These are phyloP conservation scores for Tylopilus sp. DNA, from an alignment of 1,284 basidiomycete genomes.

Conservation along the genomic window DNA sequence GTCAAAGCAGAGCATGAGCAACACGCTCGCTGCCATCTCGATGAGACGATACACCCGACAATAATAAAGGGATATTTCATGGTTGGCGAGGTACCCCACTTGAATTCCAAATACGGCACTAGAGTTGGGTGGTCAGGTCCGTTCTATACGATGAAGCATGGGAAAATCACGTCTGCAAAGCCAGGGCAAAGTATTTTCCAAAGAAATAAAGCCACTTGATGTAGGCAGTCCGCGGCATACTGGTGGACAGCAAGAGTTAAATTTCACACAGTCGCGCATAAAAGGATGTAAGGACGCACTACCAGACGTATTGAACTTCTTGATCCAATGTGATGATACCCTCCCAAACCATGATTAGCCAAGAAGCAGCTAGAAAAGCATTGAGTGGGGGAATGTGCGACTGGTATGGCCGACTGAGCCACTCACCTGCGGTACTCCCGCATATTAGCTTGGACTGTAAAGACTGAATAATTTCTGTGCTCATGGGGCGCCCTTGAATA, in stretches of 20 bases:
- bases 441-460: slow-evolving; percentile 3
- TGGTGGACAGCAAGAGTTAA: not conserved
- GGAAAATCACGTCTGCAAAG: slow-evolving; percentile 15
- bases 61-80: not conserved
- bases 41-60: slow-evolving; percentile 15
- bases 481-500: slow-evolving; percentile 9
- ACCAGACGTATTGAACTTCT: slow-evolving; percentile 17
- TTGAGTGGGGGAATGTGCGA: not conserved
- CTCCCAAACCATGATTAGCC: slow-evolving; percentile 15
- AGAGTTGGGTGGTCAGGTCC: not conserved
- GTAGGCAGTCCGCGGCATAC: slow-evolving; percentile 12
- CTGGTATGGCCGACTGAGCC: too few relatives aligned
- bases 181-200: slow-evolving; percentile 16
- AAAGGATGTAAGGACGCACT: slow-evolving; percentile 8
- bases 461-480: too few relatives aligned
- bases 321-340: slow-evolving; percentile 11
- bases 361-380: slow-evolving; percentile 9
- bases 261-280: not conserved
- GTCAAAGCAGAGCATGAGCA: slow-evolving; percentile 20
- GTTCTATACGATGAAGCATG: not conserved
- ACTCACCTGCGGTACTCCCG: slow-evolving; percentile 14
- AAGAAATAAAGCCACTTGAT: slow-evolving; percentile 28
- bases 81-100: slow-evolving; percentile 3
- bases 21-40: slow-evolving; percentile 11
- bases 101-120: slow-evolving; percentile 14